Base-by-base conservation (phyloP, 768 basidiomycete species). In the Lactarius vividus region DNA sequence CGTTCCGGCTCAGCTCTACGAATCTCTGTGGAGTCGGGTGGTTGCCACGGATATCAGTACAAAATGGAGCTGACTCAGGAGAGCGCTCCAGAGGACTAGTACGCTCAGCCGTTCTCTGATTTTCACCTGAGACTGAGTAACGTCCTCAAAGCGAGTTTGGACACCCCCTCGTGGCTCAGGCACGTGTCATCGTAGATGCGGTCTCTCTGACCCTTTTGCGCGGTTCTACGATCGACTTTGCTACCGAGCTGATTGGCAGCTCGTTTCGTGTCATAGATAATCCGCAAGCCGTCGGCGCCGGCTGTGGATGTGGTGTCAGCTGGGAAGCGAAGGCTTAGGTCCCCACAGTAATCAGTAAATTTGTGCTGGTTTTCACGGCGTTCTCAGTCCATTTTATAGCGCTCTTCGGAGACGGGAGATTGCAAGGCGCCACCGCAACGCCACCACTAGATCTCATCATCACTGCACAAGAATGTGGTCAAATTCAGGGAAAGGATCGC, bases 41-140 rank as follows among this genome's bases (percentile, higher is more conserved):
- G 96, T 23, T 98, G 96, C 73, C 96, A 98, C 74, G 96, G 96
- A 42, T 98, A 98, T 75, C 94, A 97, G 72, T 97, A 98, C 76
- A 96, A 92, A 71, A 85, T 98, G 83, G 87, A 89, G 62, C 82
- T 98, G 4, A 88, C 91, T 2, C 81, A 80, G 42, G 76, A 78
- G 53, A 80, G 81, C 18, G 79, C 82, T 33, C 80, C 81, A 5
- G 94, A 95, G 69, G 95, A 97, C 77, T 97, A 95, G 95, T 96
- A 74, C 74, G 92, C 80, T 2, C 63, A 13, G 35, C 31, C 59
- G 23, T n/a, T 46, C 35, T n/a, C 31, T 39, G 13, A 10, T 42
- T 40, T 20, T 7, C 2, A 52, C 26, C 31, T 23, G 42, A 39
- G 39, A 31, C 65, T 58, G 37, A 66, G 60, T 57, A 57, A 35